Evolutionary conservation across 1,284 basidiomycete genomes (phyloP), one percentile per base, ranked within the genome.

Genomic region (Rhodotorula sp.): DNA sequence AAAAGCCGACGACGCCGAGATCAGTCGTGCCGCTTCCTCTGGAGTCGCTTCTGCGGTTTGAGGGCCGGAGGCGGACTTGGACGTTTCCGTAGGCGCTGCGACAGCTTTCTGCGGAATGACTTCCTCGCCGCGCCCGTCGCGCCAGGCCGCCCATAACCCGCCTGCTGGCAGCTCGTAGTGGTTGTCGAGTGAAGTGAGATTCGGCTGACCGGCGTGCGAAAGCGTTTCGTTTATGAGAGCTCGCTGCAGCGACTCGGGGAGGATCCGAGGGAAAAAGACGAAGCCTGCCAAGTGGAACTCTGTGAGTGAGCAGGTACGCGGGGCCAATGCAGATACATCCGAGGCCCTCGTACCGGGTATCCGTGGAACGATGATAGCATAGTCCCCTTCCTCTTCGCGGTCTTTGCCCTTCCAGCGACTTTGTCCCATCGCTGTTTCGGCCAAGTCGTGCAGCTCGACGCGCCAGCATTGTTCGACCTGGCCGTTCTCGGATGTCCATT

Each of bases 121-220:
- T 46, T 69, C 65, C 23, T 67, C 56, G 8, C 67, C 59, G 21
- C 57, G 23, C 15, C 69, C 76, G 76, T 43, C 79, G 1, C 87
- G 74, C 78, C 85, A 85, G 31, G 87, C 84, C 64, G 88, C 87
- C 91, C 91, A 93, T 34, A 92, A 78, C 3, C 91, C 91, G 34
- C 86, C 83, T 39, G 80, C 65, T 0, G 93, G 93, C 6, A 94
- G 83, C 58, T 84, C 67, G 78, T 94, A 95, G 81, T 96, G 93
- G 0, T 88, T 87, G 69, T 93, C 90, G 34, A 96, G 87, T 75
- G 92, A 94, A 1, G 91, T 92, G 64, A 91, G 88, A 80, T 95
- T 96, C 0, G 92, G 91, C 34, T 85, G 81, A 7, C 85, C 84
- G 0, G 92, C 90, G 76, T 89, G 86, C 31, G 84, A 80, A 10